Evolutionary conservation across 768 basidiomycete species (phyloP).

Genomic region (Lentinula aciculospora): DNA sequence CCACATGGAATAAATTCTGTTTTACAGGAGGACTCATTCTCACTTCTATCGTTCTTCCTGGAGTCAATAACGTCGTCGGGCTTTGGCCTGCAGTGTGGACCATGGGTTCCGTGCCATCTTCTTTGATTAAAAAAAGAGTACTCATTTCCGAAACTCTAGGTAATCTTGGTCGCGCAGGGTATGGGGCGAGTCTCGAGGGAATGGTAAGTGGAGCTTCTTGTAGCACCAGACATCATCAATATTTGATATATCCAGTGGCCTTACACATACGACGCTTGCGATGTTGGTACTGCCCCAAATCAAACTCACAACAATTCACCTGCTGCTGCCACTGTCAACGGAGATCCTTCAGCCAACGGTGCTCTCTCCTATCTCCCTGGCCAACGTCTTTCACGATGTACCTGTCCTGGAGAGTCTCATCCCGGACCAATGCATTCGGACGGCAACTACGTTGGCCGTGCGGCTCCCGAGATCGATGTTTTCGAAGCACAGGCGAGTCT

Average conservation of each 20-base stretch:
- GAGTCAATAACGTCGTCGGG: constrained; percentile 54
- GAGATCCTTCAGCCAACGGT: constrained; percentile 47
- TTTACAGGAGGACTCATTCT: constrained; percentile 86
- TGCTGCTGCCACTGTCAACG: constrained; percentile 49
- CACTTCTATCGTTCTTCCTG: constrained; percentile 63
- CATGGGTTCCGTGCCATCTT: not conserved
- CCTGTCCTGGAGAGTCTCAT: constrained; percentile 80
- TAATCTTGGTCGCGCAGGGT: constrained; percentile 69
- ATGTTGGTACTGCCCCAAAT: constrained; percentile 88
- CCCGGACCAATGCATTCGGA: constrained; percentile 79
- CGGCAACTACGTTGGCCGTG: constrained; percentile 74
- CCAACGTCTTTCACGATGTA: constrained; percentile 83
- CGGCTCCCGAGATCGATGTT: constrained; percentile 88
- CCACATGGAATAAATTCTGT: constrained; percentile 83
- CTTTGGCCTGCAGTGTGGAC: constrained; percentile 41
- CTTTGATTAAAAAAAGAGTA: not conserved
- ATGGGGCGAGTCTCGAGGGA: constrained; percentile 82
- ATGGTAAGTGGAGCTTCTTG: constrained; percentile 4
- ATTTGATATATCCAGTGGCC: constrained; percentile 46
- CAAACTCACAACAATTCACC: constrained; percentile 73
- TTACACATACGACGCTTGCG: constrained; percentile 80
- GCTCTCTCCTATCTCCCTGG: constrained; percentile 82
- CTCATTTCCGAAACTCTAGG: not conserved
- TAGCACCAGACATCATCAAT: not conserved
- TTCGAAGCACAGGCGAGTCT: constrained; percentile 70